Evolutionary conservation across 1,284 basidiomycete species (phyloP).

Genomic region (Ceratobasidium theobromae): DNA sequence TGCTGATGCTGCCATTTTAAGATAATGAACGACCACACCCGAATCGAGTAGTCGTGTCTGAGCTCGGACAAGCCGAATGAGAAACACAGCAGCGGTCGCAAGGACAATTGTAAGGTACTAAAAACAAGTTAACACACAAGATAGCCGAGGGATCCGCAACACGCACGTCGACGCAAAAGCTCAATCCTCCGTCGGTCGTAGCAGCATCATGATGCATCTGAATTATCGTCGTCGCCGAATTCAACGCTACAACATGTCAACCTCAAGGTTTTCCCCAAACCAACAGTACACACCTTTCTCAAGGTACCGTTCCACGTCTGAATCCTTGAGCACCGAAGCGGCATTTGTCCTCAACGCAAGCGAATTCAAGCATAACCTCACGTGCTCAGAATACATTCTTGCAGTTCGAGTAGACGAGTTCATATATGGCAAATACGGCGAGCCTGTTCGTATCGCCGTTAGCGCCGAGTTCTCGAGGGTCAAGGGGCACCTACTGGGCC

Average conservation of each 20-base stretch:
- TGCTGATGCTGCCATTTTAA: background rate
- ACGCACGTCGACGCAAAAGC: background rate
- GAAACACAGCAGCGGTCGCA: background rate
- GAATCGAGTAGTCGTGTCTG: background rate
- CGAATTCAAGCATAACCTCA: background rate
- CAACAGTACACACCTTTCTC: background rate
- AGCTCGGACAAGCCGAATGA: background rate
- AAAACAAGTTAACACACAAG: background rate
- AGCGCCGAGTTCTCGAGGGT: background rate
- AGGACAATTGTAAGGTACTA: background rate
- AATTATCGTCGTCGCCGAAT: background rate
- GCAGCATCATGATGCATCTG: background rate
- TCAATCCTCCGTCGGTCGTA: background rate
- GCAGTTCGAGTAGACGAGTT: background rate
- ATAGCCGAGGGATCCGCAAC: background rate
- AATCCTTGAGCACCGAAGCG: background rate
- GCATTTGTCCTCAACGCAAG: background rate
- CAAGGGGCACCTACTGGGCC: background rate
- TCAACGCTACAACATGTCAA: background rate
- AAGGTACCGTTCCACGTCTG: background rate
- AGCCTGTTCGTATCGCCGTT: background rate
- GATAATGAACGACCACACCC: background rate
- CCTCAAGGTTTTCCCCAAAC: too few species aligned
- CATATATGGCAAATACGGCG: background rate
- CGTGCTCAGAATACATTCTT: background rate